A percentile compares a stretch with the other conserved stretches of the same genome.
phyloP scores from a whole-genome alignment of 331 rosid species.

The Erythrophleum ivorense region DNA sequence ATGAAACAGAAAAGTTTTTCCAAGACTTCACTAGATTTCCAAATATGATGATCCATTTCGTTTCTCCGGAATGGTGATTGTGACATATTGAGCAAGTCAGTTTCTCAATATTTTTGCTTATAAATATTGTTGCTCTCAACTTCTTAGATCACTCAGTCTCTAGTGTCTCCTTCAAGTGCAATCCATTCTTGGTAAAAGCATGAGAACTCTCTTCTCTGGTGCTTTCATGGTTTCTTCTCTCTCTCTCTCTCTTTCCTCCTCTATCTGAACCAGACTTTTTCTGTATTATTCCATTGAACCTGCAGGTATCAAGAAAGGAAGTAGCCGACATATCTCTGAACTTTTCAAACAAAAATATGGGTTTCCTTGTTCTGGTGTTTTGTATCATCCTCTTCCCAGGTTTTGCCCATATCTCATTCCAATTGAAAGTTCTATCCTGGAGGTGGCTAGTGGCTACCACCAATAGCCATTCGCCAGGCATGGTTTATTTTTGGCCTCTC shows the following conservation, averaged over 20 bases:
- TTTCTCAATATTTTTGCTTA: background rate
- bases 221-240: background rate
- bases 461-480: too few relatives aligned
- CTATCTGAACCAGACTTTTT: background rate
- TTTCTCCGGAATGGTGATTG: background rate
- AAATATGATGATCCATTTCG: background rate
- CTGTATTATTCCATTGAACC: background rate
- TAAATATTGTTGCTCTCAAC: background rate
- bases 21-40: background rate
- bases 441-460: too few relatives aligned
- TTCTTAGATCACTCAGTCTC: background rate
- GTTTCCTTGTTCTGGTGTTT: background rate
- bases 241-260: background rate
- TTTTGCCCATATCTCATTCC: background rate
- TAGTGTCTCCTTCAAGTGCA: background rate
- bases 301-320: background rate
- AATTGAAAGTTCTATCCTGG: background rate
- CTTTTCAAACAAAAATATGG: constrained; percentile 25
- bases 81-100: background rate
- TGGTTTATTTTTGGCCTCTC: background rate
- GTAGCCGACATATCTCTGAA: background rate
- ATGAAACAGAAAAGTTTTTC: background rate
- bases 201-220: background rate
- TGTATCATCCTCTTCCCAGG: constrained; percentile 44
- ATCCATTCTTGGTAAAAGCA: constrained; percentile 10